Percentiles rank a stretch among this genome's conserved stretches.
Conservation (phyloP, 1,284 basidiomycete genomes). For the Puccinia brachypodii region DNA sequence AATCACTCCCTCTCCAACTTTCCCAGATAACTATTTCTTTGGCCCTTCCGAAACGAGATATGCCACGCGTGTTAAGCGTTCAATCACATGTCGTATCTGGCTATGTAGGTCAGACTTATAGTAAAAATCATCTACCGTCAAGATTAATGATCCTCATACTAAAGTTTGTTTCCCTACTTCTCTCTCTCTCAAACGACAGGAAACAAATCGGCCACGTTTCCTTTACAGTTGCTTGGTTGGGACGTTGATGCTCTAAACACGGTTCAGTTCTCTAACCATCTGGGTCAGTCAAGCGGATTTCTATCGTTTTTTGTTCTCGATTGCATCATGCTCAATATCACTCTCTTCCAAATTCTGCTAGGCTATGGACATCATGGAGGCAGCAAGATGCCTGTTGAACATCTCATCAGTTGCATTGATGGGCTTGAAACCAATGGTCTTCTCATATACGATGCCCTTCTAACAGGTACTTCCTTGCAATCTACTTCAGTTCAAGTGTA, state of each 20-base stretch:
- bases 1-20: too few relatives aligned
- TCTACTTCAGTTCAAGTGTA: not conserved
- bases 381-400: constrained; percentile 21
- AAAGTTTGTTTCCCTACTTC: not conserved
- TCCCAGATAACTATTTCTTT: too few relatives aligned
- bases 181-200: constrained; percentile 60
- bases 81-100: constrained; percentile 93
- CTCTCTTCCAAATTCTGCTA: not conserved
- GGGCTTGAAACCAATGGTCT: constrained; percentile 26
- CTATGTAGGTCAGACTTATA: constrained; percentile 74
- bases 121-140: not conserved
- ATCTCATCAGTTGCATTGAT: constrained; percentile 41
- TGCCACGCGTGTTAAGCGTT: constrained; percentile 62
- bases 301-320: not conserved
- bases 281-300: constrained; percentile 63
- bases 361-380: constrained; percentile 41
- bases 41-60: not conserved
- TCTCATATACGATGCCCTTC: constrained; percentile 23
- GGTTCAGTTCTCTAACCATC: constrained; percentile 85
- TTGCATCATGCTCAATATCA: not conserved
- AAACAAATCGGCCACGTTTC: constrained; percentile 81
- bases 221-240: constrained; percentile 88
- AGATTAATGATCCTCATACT: not conserved
- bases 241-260: constrained; percentile 97
- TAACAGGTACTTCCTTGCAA: constrained; percentile 10